Conservation (phyloP, 2,329 filamentous ascomycete genomes). For the Alternaria triticina region DNA sequence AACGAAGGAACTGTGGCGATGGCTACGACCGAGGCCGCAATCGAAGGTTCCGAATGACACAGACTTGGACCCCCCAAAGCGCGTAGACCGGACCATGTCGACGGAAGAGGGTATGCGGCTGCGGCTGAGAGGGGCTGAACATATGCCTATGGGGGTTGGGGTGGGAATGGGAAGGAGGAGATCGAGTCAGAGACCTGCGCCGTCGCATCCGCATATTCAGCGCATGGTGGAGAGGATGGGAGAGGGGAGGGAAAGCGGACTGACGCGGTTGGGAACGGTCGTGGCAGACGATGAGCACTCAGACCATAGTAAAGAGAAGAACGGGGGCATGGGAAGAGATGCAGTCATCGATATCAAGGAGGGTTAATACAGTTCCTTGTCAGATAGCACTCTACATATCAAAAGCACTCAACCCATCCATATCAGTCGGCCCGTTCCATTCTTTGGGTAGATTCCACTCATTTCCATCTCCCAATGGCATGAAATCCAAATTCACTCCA, state of each 20-base stretch:
- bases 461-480: slow-evolving; percentile 32
- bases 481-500: slow-evolving; percentile 40
- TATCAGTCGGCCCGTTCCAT: slow-evolving; percentile 29
- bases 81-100: slow-evolving; percentile 30
- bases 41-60: slow-evolving; percentile 9
- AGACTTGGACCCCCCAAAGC: slow-evolving; percentile 7
- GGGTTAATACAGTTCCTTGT: background rate
- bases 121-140: background rate
- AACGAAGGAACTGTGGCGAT: slow-evolving; percentile 36
- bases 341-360: slow-evolving; percentile 30
- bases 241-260: slow-evolving; percentile 34
- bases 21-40: slow-evolving; percentile 27
- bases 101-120: slow-evolving; percentile 39
- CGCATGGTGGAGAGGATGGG: slow-evolving; percentile 38
- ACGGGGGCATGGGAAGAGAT: slow-evolving; percentile 21
- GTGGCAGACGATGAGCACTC: slow-evolving; percentile 5
- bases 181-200: slow-evolving; percentile 17
- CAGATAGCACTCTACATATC: background rate
- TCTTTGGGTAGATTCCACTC: slow-evolving; percentile 16
- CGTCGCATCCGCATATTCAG: slow-evolving; percentile 39
- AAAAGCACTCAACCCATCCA: slow-evolving; percentile 37
- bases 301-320: background rate
- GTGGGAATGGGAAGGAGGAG: slow-evolving; percentile 3
- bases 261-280: slow-evolving; percentile 31
- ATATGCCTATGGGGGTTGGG: background rate